Evolutionary conservation across 2,329 filamentous ascomycete species (phyloP).

Genomic region (Epicoccum nigrum): DNA sequence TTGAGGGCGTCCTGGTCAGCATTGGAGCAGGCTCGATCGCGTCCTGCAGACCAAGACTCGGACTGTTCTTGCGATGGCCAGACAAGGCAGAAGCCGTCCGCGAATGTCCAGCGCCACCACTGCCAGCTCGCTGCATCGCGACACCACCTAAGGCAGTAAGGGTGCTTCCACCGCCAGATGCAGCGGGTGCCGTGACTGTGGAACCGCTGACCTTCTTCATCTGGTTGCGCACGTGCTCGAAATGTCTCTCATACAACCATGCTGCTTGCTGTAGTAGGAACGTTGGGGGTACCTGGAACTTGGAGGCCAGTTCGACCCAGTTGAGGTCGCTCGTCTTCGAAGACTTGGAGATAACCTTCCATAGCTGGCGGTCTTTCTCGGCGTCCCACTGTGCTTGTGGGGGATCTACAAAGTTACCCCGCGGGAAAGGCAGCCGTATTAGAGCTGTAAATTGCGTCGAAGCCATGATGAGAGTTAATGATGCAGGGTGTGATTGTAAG

Average conservation of each 20-base stretch:
- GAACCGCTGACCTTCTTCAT: slow-evolving; percentile 76
- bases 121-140: slow-evolving; percentile 60
- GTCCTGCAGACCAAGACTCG: slow-evolving; percentile 57
- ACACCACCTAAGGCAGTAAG: slow-evolving; percentile 48
- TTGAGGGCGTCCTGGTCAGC: slow-evolving; percentile 56
- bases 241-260: slow-evolving; percentile 89
- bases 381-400: slow-evolving; percentile 86
- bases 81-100: slow-evolving; percentile 62
- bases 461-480: slow-evolving; percentile 27
- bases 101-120: slow-evolving; percentile 51
- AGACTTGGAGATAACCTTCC: slow-evolving; percentile 85
- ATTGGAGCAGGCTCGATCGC: slow-evolving; percentile 44
- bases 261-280: slow-evolving; percentile 93
- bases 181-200: slow-evolving; percentile 60
- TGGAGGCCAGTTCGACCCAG: slow-evolving; percentile 80
- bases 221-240: slow-evolving; percentile 87
- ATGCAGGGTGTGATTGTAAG: not conserved
- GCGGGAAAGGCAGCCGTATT: slow-evolving; percentile 85
- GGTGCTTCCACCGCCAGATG: slow-evolving; percentile 49
- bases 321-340: slow-evolving; percentile 82
- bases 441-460: slow-evolving; percentile 70
- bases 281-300: slow-evolving; percentile 82
- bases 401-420: slow-evolving; percentile 88
- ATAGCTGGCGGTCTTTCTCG: slow-evolving; percentile 83
- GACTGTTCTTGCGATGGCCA: slow-evolving; percentile 63